Evolutionary conservation across 1,139 yeast genomes (phyloP), one percentile per base, ranked within the genome.

Genomic region (Suhomyces atakaporum): DNA sequence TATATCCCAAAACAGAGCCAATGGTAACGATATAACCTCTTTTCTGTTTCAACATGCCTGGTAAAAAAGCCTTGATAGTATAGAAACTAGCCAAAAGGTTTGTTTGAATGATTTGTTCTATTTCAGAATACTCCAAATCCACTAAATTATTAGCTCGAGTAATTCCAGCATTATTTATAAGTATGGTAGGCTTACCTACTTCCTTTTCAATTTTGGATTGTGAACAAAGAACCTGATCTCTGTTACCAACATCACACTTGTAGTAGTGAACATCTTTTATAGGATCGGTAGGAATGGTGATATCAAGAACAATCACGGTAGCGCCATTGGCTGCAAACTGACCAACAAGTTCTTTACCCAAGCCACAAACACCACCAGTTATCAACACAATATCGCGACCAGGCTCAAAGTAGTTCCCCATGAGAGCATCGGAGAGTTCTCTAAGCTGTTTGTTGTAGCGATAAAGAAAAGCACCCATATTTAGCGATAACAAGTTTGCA

Each of bases 141-240:
- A 77, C 49, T 3, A 89, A 54, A 0, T 79, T 53, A 40, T 77
- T 75, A 0, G 88, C 89, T 7, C 69, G 67, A 18, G 79, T 70
- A 28, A 87, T 73, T 0, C 86, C 97, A 1, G 97, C 97, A 56
- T 90, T 89, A 58, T 88, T 88, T 33, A 90, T 72, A 10, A 90
- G 62, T 2, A 87, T 69, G 0, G 88, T 75, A 1, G 84, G 81
- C 0, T 55, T 49, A 0, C 95, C 95, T 31, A 80, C 57, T 8
- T 70, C 66, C n/a, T 39, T 55, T 25, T 54, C 53, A 19, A 85
- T 74, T n/a, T 19, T 69, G 69, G 27, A 64, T 44, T 5, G 56
- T 54, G 18, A 54, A 43, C 2, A 86, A n/a, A n/a, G n/a, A n/a
- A n/a, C 70, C 13, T 42, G 44, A 2, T 56, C 51, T 18, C 69